These are phyloP conservation scores for Nissolia schottii DNA, from an alignment of 306 rosid species.

Conservation along the genomic window DNA sequence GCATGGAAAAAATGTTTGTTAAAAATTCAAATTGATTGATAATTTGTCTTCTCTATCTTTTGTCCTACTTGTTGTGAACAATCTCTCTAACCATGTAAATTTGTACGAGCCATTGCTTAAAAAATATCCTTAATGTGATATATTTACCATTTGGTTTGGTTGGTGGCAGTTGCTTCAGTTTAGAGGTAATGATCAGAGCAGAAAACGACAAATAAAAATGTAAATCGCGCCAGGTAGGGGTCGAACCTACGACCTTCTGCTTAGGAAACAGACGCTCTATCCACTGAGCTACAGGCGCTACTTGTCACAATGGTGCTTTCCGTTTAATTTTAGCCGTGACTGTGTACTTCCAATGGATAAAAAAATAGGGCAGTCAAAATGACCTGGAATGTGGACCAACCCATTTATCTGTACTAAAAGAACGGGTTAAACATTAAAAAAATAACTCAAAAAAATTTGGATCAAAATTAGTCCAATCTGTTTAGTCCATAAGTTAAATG, in stretches of 20 bases:
- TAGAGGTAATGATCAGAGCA: neutral
- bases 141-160: neutral
- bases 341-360: too few species aligned
- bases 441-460: too few species aligned
- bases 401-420: too few species aligned
- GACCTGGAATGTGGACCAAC: too few species aligned
- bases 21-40: neutral
- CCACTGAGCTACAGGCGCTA: conserved; percentile 93
- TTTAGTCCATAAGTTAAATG: too few species aligned
- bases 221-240: conserved; percentile 76
- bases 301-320: too few species aligned
- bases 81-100: neutral
- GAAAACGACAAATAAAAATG: neutral
- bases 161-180: neutral
- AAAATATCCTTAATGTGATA: neutral
- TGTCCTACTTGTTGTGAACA: neutral
- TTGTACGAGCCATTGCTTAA: neutral
- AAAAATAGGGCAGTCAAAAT: too few species aligned
- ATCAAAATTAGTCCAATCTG: too few species aligned
- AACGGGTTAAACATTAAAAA: too few species aligned
- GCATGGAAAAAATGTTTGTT: conserved; percentile 4
- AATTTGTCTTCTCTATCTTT: neutral
- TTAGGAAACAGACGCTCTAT: conserved; percentile 95
- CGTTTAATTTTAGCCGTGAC: too few species aligned
- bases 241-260: conserved; percentile 96